Evolutionary conservation across 306 rosid species (phyloP).

Genomic region (Dryas octopetala): DNA sequence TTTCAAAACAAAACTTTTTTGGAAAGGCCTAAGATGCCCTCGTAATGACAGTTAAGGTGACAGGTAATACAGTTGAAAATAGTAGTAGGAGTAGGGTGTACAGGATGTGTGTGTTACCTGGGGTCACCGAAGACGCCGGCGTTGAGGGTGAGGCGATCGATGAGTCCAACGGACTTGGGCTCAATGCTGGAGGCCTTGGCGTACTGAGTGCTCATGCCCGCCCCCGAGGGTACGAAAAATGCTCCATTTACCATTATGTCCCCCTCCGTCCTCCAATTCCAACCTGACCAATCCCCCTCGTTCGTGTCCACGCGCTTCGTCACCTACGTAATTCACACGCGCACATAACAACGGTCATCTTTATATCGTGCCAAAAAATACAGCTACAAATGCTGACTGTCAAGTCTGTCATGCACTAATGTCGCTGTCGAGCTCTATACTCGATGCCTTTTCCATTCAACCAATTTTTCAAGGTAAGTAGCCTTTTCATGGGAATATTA

Average conservation of each 20-base stretch:
- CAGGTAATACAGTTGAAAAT: conserved; percentile 40
- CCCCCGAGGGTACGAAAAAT: conserved; percentile 83
- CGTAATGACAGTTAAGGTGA: conserved; percentile 26
- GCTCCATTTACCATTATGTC: conserved; percentile 96
- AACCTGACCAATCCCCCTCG: conserved; percentile 63
- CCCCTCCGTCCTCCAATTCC: conserved; percentile 98
- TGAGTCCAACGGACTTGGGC: conserved; percentile 70
- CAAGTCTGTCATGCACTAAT: neutral
- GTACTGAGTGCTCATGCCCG: conserved; percentile 49
- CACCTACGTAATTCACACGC: conserved; percentile 48
- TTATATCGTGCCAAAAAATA: neutral
- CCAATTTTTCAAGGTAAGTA: neutral
- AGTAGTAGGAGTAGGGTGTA: neutral
- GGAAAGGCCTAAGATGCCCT: conserved; percentile 10
- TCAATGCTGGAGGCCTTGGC: conserved; percentile 67
- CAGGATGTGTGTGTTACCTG: conserved; percentile 39
- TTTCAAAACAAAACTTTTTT: neutral
- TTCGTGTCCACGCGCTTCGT: conserved; percentile 96
- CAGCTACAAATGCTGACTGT: neutral
- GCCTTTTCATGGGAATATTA: too few species aligned
- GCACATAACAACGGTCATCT: neutral
- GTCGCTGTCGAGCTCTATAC: neutral
- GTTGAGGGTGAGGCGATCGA: conserved; percentile 75
- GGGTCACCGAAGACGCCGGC: conserved; percentile 90
- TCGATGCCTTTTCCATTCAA: neutral